A percentile compares a stretch with the other conserved stretches of the same genome.
Evolutionary conservation across 495 filamentous ascomycete species (phyloP).

Genomic region (Trichoderma asperelloides): DNA sequence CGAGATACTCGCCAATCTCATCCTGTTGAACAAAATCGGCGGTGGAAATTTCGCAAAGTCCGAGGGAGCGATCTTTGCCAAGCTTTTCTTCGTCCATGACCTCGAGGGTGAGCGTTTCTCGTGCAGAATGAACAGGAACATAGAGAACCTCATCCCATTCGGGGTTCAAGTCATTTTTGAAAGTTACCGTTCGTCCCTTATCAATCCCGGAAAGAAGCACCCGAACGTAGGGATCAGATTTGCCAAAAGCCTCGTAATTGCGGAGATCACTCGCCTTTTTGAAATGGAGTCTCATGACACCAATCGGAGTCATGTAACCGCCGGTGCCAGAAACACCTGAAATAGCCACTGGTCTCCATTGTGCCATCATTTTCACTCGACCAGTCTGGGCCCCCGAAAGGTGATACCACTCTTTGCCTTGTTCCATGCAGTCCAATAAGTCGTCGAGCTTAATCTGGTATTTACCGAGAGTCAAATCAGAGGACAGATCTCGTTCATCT

Average conservation of each 20-base stretch:
- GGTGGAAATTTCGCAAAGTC: constrained; percentile 62
- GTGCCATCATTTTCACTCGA: constrained; percentile 74
- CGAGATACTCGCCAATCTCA: constrained; percentile 71
- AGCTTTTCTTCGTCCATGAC: constrained; percentile 95
- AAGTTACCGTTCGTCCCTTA: constrained; percentile 86
- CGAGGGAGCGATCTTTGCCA: constrained; percentile 78
- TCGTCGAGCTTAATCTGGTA: constrained; percentile 94
- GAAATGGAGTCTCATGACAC: constrained; percentile 92
- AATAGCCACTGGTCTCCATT: constrained; percentile 92
- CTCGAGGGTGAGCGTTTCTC: constrained; percentile 78
- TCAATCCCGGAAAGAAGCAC: constrained; percentile 83
- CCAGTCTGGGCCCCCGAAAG: constrained; percentile 74
- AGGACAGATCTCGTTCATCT: constrained; percentile 76
- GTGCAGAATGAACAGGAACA: constrained; percentile 77
- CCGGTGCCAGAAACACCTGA: constrained; percentile 68
- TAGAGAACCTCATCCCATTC: constrained; percentile 96
- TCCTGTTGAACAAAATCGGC: constrained; percentile 71
- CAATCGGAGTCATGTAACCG: constrained; percentile 87
- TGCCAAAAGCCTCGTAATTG: constrained; percentile 91
- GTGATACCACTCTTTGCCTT: constrained; percentile 94
- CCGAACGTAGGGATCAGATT: constrained; percentile 89
- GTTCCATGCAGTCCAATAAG: constrained; percentile 81
- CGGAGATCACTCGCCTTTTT: constrained; percentile 70
- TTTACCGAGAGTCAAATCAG: constrained; percentile 78
- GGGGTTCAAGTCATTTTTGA: constrained; percentile 90